A percentile compares a stretch with the other conserved stretches of the same genome.
phyloP scores from a whole-genome alignment of 768 basidiomycete species.

The Boletus reticulatus region DNA sequence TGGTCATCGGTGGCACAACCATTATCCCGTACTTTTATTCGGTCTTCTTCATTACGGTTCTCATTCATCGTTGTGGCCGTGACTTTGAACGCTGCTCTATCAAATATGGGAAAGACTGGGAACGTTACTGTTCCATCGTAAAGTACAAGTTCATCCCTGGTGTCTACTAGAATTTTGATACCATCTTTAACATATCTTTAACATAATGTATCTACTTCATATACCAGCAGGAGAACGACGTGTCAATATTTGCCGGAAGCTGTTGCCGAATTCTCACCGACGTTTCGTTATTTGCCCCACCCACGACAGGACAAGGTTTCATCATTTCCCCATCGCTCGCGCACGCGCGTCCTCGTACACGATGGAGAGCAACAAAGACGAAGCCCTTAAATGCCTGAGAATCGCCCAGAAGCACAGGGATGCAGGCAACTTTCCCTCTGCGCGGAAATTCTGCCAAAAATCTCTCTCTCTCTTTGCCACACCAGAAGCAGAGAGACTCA shows the following conservation, averaged over 20 bases:
- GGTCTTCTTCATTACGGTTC: constrained; percentile 91
- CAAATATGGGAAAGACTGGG: constrained; percentile 97
- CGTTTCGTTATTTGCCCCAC: background rate
- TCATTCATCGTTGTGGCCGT: constrained; percentile 86
- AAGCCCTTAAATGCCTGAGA: constrained; percentile 76
- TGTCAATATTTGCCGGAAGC: constrained; percentile 7
- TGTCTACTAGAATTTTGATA: constrained; percentile 56
- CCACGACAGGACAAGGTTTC: constrained; percentile 5
- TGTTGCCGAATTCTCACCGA: constrained; percentile 25
- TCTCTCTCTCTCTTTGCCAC: constrained; percentile 81
- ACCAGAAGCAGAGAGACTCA: constrained; percentile 65
- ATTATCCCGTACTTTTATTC: constrained; percentile 97
- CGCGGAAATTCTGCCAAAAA: constrained; percentile 88
- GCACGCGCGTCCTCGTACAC: constrained; percentile 3
- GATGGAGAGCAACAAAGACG: constrained; percentile 91
- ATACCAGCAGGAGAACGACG: background rate
- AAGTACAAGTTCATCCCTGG: constrained; percentile 89
- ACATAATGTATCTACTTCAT: constrained; percentile 1
- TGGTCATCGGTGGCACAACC: constrained; percentile 67
- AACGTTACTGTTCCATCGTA: constrained; percentile 82
- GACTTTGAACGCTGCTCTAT: constrained; percentile 93
- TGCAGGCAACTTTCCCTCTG: constrained; percentile 68
- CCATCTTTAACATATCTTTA: constrained; percentile 9
- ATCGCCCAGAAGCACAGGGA: constrained; percentile 78
- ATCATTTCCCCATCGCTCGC: constrained; percentile 11